Evolutionary conservation across 2,329 filamentous ascomycete genomes (phyloP), one percentile per base, ranked within the genome.

Genomic region (Macrophomina tecta): DNA sequence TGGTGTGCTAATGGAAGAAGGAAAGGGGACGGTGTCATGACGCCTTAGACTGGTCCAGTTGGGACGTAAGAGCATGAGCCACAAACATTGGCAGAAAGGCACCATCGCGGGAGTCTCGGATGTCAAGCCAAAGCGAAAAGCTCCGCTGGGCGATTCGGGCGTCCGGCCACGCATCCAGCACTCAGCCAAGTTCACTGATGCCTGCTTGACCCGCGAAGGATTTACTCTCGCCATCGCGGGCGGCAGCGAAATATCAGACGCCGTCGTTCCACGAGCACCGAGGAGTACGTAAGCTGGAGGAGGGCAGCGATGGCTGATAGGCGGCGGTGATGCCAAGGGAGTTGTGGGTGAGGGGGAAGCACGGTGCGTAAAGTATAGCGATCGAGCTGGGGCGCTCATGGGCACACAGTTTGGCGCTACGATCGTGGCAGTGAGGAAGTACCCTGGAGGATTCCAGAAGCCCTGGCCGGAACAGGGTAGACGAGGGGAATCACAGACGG

Each of bases 11-110:
- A 14, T 11, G 18, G n/a, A 11, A 23, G 28, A 36, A 48, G 42
- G 7, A 23, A 18, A 36, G 12, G 51, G 12, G 36, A 42, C 40
- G 55, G 32, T 61, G 56, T 61, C 56, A 61, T 61, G 56, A 61
- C 56, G 42, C 8, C 40, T 32, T 61, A 23, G 40, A 61, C 30
- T 48, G 4, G 42, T 48, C 56, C 40, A 34, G 30, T 48, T 61
- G 42, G 56, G 30, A 46, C 28, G 40, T 18, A n/a, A 11, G 18
- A 9, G 28, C 23, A 36, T 34, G 56, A 48, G 42, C 56, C 40
- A 60, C 38, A 46, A 46, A 45, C 51, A 60, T 60, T 60, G 55
- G 38, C 55, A 46, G 12, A 32, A 34, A 46, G 40, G 28, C 40
- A 9, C 40, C 42, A 12, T 18, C 28, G 16, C 56, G 56, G 56